Evolutionary conservation across 257 asterid species (phyloP).

Genomic region (Ballota nigra): DNA sequence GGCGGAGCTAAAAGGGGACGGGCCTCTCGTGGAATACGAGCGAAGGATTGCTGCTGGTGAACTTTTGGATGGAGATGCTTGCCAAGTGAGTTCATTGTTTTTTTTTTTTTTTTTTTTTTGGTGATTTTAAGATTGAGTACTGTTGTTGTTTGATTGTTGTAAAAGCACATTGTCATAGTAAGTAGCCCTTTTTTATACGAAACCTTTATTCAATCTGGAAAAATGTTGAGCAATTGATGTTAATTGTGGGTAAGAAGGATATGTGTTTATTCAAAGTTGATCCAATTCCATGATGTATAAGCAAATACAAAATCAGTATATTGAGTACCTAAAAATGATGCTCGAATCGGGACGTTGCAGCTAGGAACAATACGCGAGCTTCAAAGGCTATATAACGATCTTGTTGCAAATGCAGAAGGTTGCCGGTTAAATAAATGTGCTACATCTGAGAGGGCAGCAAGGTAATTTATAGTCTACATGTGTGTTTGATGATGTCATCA

Average conservation of each 20-base stretch:
- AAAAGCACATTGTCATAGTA: background rate
- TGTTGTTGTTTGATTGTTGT: background rate
- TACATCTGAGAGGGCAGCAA: conserved; percentile 55
- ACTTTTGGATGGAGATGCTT: conserved; percentile 67
- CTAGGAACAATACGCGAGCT: conserved; percentile 73
- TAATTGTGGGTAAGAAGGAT: background rate
- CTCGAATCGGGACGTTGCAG: conserved; percentile 36
- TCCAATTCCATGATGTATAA: background rate
- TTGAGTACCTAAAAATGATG: background rate
- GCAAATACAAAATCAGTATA: background rate
- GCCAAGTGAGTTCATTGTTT: conserved; percentile 39
- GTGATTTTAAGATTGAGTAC: background rate
- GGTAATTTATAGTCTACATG: conserved; percentile 29
- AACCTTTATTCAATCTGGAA: too few species aligned
- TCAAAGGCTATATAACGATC: conserved; percentile 74
- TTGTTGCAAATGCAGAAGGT: conserved; percentile 55
- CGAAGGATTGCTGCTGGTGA: conserved; percentile 67
- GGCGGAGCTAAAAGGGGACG: conserved; percentile 42
- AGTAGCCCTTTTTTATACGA: too few species aligned
- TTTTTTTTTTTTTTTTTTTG: background rate
- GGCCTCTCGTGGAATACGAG: conserved; percentile 69
- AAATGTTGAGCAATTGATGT: background rate
- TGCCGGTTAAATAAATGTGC: conserved; percentile 63
- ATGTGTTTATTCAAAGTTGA: too few species aligned
- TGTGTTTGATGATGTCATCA: background rate